Base-by-base conservation (phyloP, 306 rosid genomes). In the Vicia villosa region DNA sequence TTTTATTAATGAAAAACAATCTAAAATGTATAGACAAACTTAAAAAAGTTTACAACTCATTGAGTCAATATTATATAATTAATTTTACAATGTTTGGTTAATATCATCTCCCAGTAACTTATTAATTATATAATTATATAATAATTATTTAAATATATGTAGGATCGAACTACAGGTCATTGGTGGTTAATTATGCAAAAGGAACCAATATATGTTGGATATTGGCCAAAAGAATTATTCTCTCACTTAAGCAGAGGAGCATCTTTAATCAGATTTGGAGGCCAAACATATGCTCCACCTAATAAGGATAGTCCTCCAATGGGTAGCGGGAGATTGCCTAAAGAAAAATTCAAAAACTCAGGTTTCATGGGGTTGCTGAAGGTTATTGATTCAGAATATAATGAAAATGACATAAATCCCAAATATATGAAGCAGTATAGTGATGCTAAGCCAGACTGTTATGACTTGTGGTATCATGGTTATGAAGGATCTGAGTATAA, bases 311-410 rank as follows among this genome's bases (percentile, higher is more conserved):
- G 40, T 54, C 74, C 74, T n/a, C 74, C 64, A 8, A 69, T 69
- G 74, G 74, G 74, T n/a, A 69, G 63, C 56, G 74, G 66, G 3
- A 24, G 19, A 22, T 24, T 69, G 15, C 65, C 74, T n/a, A 0
- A 41, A 2, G 16, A 16, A 0, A 0, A 0, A 24, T 55, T 4
- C 8, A 0, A 0, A 1, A 22, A 56, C 9, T 40, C 55, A 1
- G 26, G 19, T 40, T 24, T 2, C 37, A 3, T 56, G n/a, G 47
- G 5, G 13, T 12, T 1, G 4, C 47, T 42, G 4, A 42, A 13
- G 6, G 4, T 12, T 42, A 42, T 42, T 42, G 47, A 42, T 42
- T 42, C 47, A 42, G 7, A 42, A 3, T 42, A 42, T 42, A 13
- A 42, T 42, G 15, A 13, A 42, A 4, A 3, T 42, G 6, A 13